Evolutionary conservation across 1,284 basidiomycete species (phyloP).

Genomic region (Cystobasidium slooffiae): DNA sequence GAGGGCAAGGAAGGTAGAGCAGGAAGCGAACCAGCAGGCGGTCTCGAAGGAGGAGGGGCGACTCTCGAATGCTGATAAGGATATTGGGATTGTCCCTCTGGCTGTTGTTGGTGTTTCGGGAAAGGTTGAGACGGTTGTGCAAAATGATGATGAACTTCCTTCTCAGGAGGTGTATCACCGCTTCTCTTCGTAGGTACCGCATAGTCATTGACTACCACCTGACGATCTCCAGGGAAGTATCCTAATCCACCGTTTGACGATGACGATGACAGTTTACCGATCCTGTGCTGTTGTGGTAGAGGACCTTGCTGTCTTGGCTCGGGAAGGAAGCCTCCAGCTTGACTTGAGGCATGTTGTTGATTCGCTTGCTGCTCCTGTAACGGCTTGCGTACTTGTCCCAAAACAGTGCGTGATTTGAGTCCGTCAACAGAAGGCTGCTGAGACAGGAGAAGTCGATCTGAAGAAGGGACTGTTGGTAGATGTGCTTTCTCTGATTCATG

Average conservation of each 20-base stretch:
- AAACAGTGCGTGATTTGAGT: not conserved
- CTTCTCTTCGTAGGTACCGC: slow-evolving; percentile 37
- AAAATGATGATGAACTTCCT: not conserved
- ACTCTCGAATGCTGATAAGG: slow-evolving; percentile 2
- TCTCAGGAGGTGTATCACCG: slow-evolving; percentile 39
- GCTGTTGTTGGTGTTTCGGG: slow-evolving; percentile 1
- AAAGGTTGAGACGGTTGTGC: not conserved
- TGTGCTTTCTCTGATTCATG: slow-evolving; percentile 5
- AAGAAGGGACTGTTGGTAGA: not conserved
- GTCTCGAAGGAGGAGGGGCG: slow-evolving; percentile 22
- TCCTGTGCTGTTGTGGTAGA: slow-evolving; percentile 18
- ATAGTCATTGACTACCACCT: slow-evolving; percentile 43
- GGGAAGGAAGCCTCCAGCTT: slow-evolving; percentile 4
- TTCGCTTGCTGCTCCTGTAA: slow-evolving; percentile 32
- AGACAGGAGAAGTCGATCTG: not conserved
- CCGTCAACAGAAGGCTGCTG: not conserved
- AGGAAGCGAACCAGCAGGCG: slow-evolving; percentile 36
- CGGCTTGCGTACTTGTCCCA: slow-evolving; percentile 13
- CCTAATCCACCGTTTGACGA: slow-evolving; percentile 40
- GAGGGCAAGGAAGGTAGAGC: slow-evolving; percentile 17
- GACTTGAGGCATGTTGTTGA: not conserved
- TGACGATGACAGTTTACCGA: slow-evolving; percentile 30
- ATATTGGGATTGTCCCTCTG: not conserved
- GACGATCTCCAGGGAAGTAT: slow-evolving; percentile 33
- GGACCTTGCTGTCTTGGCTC: slow-evolving; percentile 28